A percentile compares a stretch with the other conserved stretches of the same genome.
Conservation (phyloP, 1,284 basidiomycete species). For the Inonotus obliquus region DNA sequence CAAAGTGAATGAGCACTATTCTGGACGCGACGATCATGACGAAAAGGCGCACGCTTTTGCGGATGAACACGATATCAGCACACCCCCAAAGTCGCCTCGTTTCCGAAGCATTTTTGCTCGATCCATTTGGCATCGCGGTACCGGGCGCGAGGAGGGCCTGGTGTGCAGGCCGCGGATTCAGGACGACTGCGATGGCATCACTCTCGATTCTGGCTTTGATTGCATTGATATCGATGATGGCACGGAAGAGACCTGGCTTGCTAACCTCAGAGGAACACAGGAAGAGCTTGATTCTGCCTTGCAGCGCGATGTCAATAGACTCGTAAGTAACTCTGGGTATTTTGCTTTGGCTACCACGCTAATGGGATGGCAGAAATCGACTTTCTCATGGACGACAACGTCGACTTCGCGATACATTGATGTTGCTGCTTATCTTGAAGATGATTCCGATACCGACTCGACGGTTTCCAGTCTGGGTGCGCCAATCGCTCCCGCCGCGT, state of each 20-base stretch:
- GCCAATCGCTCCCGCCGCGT: background rate
- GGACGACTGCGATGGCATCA: background rate
- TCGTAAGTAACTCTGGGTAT: conserved; percentile 3
- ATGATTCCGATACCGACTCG: conserved; percentile 11
- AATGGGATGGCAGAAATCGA: conserved; percentile 11
- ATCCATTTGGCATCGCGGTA: conserved; percentile 12
- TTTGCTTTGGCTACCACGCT: background rate
- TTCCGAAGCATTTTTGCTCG: conserved; percentile 13
- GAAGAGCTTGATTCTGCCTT: conserved; percentile 6
- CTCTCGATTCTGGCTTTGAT: background rate
- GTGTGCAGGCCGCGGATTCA: background rate
- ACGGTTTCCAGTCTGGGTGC: background rate
- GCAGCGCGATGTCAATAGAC: conserved; percentile 1
- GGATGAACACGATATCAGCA: background rate
- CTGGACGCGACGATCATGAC: background rate
- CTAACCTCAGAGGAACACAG: background rate
- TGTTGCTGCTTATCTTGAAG: conserved; percentile 13
- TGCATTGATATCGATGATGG: background rate
- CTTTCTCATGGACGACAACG: conserved; percentile 18
- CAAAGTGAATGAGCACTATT: background rate
- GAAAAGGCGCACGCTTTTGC: background rate
- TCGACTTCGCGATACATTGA: conserved; percentile 18
- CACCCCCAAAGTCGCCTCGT: background rate
- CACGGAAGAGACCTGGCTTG: background rate
- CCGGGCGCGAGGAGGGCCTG: background rate